These are phyloP conservation scores for Coriolopsis trogii DNA, from an alignment of 1,284 basidiomycete species.

Conservation along the genomic window DNA sequence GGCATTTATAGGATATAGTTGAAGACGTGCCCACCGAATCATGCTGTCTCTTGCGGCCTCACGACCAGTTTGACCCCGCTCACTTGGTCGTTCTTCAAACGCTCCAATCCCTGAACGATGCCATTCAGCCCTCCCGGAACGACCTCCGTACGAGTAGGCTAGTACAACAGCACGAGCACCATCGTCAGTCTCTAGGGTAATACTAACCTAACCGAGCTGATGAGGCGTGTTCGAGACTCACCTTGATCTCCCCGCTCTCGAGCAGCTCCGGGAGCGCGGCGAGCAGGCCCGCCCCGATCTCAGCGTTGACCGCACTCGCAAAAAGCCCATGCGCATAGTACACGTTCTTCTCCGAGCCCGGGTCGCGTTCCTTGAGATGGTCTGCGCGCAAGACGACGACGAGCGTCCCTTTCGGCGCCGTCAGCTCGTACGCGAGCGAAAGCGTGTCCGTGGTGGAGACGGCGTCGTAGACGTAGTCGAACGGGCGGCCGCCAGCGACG, in stretches of 20 bases:
- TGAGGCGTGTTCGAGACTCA: too few relatives aligned
- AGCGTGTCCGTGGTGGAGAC: constrained; percentile 26
- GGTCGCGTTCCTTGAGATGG: constrained; percentile 4
- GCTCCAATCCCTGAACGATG: constrained; percentile 45
- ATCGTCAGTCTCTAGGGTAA: not conserved
- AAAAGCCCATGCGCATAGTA: constrained; percentile 2
- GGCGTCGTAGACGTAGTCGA: constrained; percentile 32
- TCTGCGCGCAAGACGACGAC: constrained; percentile 20
- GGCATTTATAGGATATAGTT: not conserved
- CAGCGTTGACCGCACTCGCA: constrained; percentile 3
- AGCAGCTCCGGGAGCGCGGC: constrained; percentile 12
- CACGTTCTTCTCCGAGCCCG: not conserved
- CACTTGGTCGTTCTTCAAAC: constrained; percentile 43
- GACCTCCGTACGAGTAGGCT: constrained; percentile 40
- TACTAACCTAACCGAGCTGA: not conserved
- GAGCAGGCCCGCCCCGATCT: not conserved
- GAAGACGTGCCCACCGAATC: too few relatives aligned
- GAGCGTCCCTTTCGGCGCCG: constrained; percentile 28
- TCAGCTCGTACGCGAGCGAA: constrained; percentile 25
- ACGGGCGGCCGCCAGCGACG: constrained; percentile 10
- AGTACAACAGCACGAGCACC: not conserved
- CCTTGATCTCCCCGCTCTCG: constrained; percentile 15
- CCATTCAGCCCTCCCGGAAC: constrained; percentile 49
- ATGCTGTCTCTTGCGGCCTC: constrained; percentile 45
- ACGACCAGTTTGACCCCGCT: constrained; percentile 54